Evolutionary conservation across 805 yeast species (phyloP).

Genomic region (Kodamaea kaohsiungensis): DNA sequence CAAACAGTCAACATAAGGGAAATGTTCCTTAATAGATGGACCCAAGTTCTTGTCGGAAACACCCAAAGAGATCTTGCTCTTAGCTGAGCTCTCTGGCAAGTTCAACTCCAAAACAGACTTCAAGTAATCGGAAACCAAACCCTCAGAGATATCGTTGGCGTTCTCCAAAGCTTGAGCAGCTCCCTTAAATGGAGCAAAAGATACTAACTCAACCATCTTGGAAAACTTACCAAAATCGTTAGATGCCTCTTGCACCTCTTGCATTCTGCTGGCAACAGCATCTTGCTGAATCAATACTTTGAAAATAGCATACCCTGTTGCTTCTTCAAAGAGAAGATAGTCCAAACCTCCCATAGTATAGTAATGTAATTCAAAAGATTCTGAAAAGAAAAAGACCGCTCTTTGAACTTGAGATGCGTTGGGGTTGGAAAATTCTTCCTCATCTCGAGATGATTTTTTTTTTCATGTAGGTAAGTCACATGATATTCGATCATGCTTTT

Average conservation of each 20-base stretch:
- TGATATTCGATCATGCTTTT: background rate
- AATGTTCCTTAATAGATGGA: slow-evolving; percentile 89
- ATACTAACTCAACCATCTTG: slow-evolving; percentile 87
- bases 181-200: slow-evolving; percentile 98
- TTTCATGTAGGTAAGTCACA: slow-evolving; percentile 4
- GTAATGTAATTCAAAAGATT: background rate
- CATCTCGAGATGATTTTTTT: slow-evolving; percentile 11
- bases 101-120: slow-evolving; percentile 87
- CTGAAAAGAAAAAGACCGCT: slow-evolving; percentile 1
- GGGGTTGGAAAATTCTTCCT: slow-evolving; percentile 17
- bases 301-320: slow-evolving; percentile 97
- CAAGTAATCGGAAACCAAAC: slow-evolving; percentile 89
- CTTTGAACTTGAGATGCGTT: slow-evolving; percentile 1
- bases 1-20: slow-evolving; percentile 87
- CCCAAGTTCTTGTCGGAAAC: slow-evolving; percentile 94
- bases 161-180: slow-evolving; percentile 99
- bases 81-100: slow-evolving; percentile 74
- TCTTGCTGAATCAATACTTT: slow-evolving; percentile 93
- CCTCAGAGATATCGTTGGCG: slow-evolving; percentile 97
- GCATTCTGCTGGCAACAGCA: slow-evolving; percentile 85
- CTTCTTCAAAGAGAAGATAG: slow-evolving; percentile 94
- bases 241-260: slow-evolving; percentile 91
- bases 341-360: slow-evolving; percentile 49
- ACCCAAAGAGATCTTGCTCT: slow-evolving; percentile 73
- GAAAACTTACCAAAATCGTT: slow-evolving; percentile 85